Evolutionary conservation across 1,139 yeast genomes (phyloP).

Genomic region (Diutina mesorugosa): DNA sequence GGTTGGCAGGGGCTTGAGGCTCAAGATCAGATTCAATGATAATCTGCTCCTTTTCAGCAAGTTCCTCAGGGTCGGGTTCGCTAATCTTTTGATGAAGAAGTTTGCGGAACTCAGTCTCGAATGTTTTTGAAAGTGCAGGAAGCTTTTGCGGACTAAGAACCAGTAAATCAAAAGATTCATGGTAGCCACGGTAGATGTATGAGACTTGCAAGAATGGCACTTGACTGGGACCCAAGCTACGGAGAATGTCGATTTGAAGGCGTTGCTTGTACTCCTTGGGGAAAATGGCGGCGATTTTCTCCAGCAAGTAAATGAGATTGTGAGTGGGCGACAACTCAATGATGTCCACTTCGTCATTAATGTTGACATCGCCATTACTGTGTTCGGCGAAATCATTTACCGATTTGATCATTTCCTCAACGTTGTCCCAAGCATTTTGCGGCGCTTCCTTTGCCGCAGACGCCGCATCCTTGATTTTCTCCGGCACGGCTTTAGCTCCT

Average conservation of each 20-base stretch:
- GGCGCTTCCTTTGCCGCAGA: conserved; percentile 4
- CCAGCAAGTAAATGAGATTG: conserved; percentile 20
- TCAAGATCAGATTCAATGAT: conserved; percentile 41
- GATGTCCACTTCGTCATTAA: conserved; percentile 13
- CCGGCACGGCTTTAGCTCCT: conserved; percentile 2
- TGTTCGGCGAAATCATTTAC: neutral
- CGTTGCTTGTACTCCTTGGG: conserved; percentile 19
- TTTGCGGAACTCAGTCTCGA: neutral
- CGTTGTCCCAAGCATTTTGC: neutral
- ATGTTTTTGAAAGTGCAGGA: neutral
- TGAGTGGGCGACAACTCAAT: conserved; percentile 17
- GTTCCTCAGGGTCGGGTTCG: neutral
- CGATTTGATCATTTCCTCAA: neutral
- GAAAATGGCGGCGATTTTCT: conserved; percentile 22
- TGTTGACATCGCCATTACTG: neutral
- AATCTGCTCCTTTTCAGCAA: neutral
- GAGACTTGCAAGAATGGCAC: conserved; percentile 22
- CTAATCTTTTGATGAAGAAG: neutral
- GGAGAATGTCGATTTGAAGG: conserved; percentile 25
- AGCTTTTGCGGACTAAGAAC: neutral
- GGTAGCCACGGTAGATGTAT: conserved; percentile 25
- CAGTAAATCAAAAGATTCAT: conserved; percentile 13
- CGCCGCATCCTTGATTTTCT: conserved; percentile 6
- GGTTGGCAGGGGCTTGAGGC: conserved; percentile 23
- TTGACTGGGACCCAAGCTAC: conserved; percentile 22